phyloP scores from a whole-genome alignment of 169 alveolate species.

The Plasmodium vivax region DNA sequence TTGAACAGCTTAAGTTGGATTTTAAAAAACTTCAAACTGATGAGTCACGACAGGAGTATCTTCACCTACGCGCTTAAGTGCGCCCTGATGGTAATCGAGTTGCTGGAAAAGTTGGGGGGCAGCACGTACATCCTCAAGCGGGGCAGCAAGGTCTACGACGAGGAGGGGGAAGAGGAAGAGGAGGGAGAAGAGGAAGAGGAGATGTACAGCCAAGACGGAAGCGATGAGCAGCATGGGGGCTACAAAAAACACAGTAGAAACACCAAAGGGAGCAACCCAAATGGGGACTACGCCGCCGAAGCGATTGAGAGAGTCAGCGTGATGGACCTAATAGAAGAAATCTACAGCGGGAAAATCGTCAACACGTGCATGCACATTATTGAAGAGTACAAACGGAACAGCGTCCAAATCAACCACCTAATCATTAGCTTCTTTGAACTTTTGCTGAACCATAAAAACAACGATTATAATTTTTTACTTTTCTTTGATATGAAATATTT shows the following conservation, averaged over 20 bases:
- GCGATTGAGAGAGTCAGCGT: conserved; percentile 32
- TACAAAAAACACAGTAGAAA: not conserved
- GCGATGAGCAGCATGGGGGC: not conserved
- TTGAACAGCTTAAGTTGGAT: conserved; percentile 60
- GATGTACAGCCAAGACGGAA: not conserved
- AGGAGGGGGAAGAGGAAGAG: not conserved
- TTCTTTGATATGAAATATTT: conserved; percentile 61
- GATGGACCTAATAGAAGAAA: conserved; percentile 28
- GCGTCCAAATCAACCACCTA: conserved; percentile 38
- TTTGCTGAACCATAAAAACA: conserved; percentile 45
- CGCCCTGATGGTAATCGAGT: conserved; percentile 10
- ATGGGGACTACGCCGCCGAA: not conserved
- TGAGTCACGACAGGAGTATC: conserved; percentile 58
- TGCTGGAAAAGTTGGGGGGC: conserved; percentile 55
- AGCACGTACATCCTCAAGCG: conserved; percentile 36
- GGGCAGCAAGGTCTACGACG: not conserved
- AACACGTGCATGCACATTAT: conserved; percentile 61
- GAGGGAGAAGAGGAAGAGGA: not conserved
- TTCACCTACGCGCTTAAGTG: conserved; percentile 46
- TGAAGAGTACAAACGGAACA: conserved; percentile 44
- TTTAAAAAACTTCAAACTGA: conserved; percentile 38
- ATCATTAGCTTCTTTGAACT: conserved; percentile 56
- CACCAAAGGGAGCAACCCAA: too few relatives aligned
- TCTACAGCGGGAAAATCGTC: conserved; percentile 57
- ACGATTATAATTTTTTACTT: conserved; percentile 42